Base-by-base conservation (phyloP, 225 moss, liverwort and hornwort genomes). In the Ulota crispa region DNA sequence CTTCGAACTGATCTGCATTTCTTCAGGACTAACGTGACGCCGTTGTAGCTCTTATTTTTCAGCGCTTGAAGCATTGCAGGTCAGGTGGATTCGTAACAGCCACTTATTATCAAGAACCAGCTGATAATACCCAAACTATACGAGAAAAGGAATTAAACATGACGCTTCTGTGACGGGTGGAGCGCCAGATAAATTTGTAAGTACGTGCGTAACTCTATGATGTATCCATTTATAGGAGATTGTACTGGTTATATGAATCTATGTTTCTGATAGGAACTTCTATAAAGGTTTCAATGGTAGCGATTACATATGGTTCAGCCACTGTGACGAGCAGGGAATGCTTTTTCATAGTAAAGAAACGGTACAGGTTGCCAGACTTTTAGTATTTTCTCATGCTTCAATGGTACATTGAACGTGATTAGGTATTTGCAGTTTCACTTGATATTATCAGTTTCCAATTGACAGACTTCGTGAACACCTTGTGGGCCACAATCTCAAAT, bases 311-410 rank as follows among this genome's bases (percentile, higher is more conserved):
- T 34, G 23, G 64, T 52, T 64, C 39, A 34, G 24, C 20, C 24
- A 30, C 61, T 65, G 50, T 71, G 42, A 85, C 64, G 32, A 54
- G 19, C 9, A 75, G 34, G 26, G 73, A 42, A 66, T 75, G n/a
- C 47, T 19, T 53, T 75, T 80, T 42, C 64, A 45, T 68, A 63
- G 36, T 59, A 59, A 18, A 45, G 52, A 52, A 67, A 43, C 26
- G 60, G 61, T 18, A 5, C 19, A 57, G 6, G 37, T 36, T 64
- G 68, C 60, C 18, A 34, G 54, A 42, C 27, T 34, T 79, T 34
- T n/a, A 79, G 62, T 62, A 61, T 85, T 78, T 52, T 62, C 61
- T 62, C 62, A 42, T 85, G 52, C 68, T 83, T 83, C 36, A 83
- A 45, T 84, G 76, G 64, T 64, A 64, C n/a, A 77, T 57, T 37